Percentiles rank a stretch among this genome's conserved stretches.
phyloP scores from a whole-genome alignment of 1,139 yeast genomes.

The Kluyveromyces marxianus region DNA sequence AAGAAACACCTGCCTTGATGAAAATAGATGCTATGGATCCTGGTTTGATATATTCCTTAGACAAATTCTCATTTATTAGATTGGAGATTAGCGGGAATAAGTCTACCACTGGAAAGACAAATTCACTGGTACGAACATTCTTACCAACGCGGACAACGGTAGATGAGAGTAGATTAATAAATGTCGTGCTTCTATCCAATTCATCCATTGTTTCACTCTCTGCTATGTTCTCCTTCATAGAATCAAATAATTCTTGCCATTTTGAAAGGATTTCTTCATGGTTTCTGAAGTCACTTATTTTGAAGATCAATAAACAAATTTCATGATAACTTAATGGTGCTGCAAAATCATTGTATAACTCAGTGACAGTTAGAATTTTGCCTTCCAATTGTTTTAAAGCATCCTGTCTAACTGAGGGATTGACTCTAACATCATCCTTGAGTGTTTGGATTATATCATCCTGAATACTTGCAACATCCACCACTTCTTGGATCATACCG shows the following conservation, averaged over 20 bases:
- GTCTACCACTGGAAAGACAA: conserved; percentile 74
- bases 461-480: conserved; percentile 85
- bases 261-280: conserved; percentile 63
- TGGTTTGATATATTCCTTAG: conserved; percentile 37
- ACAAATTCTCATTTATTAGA: conserved; percentile 28
- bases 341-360: conserved; percentile 76
- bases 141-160: conserved; percentile 43
- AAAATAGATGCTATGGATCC: conserved; percentile 66
- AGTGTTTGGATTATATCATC: conserved; percentile 66
- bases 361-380: conserved; percentile 63
- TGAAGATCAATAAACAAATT: conserved; percentile 68
- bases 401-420: conserved; percentile 32
- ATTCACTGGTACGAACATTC: conserved; percentile 48
- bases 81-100: conserved; percentile 49
- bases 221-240: conserved; percentile 24
- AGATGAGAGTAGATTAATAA: conserved; percentile 32
- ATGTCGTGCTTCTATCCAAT: conserved; percentile 25
- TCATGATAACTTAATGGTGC: conserved; percentile 86
- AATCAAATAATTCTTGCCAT: conserved; percentile 59
- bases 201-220: conserved; percentile 14
- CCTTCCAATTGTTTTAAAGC: conserved; percentile 53
- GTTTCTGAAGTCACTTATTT: conserved; percentile 73
- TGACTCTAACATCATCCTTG: conserved; percentile 51
- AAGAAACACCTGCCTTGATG: conserved; percentile 65
- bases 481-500: conserved; percentile 64